Percentiles rank a stretch among this genome's conserved stretches.
Evolutionary conservation across 192 early-diverging fungal species (phyloP).

Genomic region (Podila epicladia): DNA sequence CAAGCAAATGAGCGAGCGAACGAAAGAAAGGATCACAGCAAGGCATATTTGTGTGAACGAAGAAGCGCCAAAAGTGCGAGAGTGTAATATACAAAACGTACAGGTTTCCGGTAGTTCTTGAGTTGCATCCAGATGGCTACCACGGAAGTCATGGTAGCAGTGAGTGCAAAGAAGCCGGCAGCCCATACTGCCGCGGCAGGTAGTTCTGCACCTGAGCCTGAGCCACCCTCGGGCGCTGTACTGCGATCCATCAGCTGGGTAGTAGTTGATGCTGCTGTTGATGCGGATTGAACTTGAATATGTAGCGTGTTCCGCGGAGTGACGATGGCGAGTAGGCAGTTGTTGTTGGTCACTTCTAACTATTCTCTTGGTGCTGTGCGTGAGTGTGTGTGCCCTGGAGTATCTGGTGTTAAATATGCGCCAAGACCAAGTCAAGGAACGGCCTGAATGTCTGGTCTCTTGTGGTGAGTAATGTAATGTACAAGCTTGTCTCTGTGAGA

Average conservation of each 20-base stretch:
- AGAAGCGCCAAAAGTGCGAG: too few relatives aligned
- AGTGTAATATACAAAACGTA: conserved; percentile 24
- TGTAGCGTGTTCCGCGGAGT: background rate
- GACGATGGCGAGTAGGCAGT: too few relatives aligned
- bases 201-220: conserved; percentile 58
- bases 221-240: conserved; percentile 28
- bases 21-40: conserved; percentile 22
- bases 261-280: background rate
- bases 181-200: conserved; percentile 49
- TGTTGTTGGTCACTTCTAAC: too few relatives aligned
- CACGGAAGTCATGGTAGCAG: conserved; percentile 23
- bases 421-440: too few relatives aligned
- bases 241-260: conserved; percentile 4
- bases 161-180: conserved; percentile 59
- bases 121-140: conserved; percentile 64
- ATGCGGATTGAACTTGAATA: background rate
- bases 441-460: too few relatives aligned
- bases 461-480: too few relatives aligned
- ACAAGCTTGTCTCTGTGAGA: too few relatives aligned
- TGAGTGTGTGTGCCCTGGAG: too few relatives aligned
- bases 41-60: too few relatives aligned
- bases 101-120: conserved; percentile 69
- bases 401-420: too few relatives aligned
- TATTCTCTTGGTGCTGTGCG: too few relatives aligned
- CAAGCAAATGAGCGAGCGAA: conserved; percentile 5